A percentile compares a stretch with the other conserved stretches of the same genome.
phyloP scores from a whole-genome alignment of 768 basidiomycete species.

The Polyporus arcularius region DNA sequence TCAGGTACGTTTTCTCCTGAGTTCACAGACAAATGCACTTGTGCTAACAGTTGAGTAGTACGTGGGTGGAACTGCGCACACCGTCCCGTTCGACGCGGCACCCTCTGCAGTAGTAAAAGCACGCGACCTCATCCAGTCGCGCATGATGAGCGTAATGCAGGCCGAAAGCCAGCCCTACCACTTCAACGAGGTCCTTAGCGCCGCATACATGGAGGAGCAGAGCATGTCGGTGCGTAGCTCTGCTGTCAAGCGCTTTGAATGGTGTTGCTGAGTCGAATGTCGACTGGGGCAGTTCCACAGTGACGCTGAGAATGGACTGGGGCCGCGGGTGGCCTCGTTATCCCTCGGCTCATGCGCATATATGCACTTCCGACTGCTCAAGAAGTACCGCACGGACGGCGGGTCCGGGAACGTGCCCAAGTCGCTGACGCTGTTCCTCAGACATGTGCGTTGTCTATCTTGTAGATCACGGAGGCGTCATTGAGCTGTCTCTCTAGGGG shows the following conservation, averaged over 20 bases:
- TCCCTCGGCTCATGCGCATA: constrained; percentile 76
- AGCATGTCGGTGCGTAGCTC: constrained; percentile 66
- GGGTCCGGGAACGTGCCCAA: constrained; percentile 30
- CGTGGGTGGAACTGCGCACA: constrained; percentile 74
- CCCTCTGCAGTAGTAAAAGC: constrained; percentile 61
- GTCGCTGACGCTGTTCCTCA: constrained; percentile 57
- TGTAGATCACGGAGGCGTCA: background rate
- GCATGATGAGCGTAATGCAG: constrained; percentile 38
- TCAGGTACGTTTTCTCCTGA: constrained; percentile 45
- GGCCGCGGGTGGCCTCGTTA: constrained; percentile 71
- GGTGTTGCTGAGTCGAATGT: background rate
- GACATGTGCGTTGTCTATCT: constrained; percentile 53
- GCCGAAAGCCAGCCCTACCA: constrained; percentile 41
- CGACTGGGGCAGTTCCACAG: constrained; percentile 63
- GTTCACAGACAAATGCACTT: background rate
- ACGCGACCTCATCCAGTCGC: constrained; percentile 56
- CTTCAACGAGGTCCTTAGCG: constrained; percentile 82
- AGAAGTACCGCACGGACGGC: constrained; percentile 34
- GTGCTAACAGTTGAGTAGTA: constrained; percentile 46
- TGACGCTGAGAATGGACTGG: constrained; percentile 73
- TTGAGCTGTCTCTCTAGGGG: constrained; percentile 47
- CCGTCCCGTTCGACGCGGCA: constrained; percentile 61
- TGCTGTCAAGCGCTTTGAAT: constrained; percentile 21
- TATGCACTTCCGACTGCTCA: constrained; percentile 73
- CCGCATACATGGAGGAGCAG: constrained; percentile 84